Conservation (phyloP, 1,139 yeast genomes). For the Pichia cactophila region DNA sequence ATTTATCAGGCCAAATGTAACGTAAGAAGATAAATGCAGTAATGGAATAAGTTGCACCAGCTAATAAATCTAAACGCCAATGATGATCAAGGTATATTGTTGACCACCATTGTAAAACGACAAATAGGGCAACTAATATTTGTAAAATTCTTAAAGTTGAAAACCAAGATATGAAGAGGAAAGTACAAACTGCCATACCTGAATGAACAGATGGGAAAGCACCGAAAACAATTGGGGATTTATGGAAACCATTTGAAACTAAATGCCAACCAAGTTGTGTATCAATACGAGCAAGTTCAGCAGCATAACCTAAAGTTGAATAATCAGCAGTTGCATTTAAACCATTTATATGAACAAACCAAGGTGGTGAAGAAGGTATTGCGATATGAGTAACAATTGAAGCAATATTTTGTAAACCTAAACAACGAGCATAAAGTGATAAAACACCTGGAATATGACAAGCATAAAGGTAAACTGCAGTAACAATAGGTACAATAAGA, state of each 20-base stretch:
- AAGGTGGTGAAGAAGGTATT: slow-evolving; percentile 66
- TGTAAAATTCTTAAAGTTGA: slow-evolving; percentile 14
- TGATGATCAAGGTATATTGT: slow-evolving; percentile 69
- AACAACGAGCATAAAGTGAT: slow-evolving; percentile 42
- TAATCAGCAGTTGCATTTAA: slow-evolving; percentile 46
- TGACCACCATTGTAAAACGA: slow-evolving; percentile 63
- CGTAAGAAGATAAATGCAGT: slow-evolving; percentile 9
- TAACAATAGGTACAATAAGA: slow-evolving; percentile 52
- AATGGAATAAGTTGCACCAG: slow-evolving; percentile 46
- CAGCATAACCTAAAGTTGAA: slow-evolving; percentile 61
- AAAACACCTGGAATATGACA: slow-evolving; percentile 58
- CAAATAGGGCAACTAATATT: slow-evolving; percentile 32
- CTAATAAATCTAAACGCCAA: slow-evolving; percentile 53
- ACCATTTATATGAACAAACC: slow-evolving; percentile 59
- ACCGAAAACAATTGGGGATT: slow-evolving; percentile 63
- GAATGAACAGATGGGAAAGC: slow-evolving; percentile 64
- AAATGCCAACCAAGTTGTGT: slow-evolving; percentile 54
- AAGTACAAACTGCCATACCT: slow-evolving; percentile 35
- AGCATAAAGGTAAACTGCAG: slow-evolving; percentile 56
- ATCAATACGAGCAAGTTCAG: slow-evolving; percentile 61
- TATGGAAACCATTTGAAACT: slow-evolving; percentile 56
- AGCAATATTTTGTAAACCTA: slow-evolving; percentile 52
- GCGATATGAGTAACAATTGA: slow-evolving; percentile 55
- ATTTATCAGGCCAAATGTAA: background rate
- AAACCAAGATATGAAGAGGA: slow-evolving; percentile 35